These are phyloP conservation scores for Boletus eberwhitei DNA, from an alignment of 768 basidiomycete species.

Conservation along the genomic window DNA sequence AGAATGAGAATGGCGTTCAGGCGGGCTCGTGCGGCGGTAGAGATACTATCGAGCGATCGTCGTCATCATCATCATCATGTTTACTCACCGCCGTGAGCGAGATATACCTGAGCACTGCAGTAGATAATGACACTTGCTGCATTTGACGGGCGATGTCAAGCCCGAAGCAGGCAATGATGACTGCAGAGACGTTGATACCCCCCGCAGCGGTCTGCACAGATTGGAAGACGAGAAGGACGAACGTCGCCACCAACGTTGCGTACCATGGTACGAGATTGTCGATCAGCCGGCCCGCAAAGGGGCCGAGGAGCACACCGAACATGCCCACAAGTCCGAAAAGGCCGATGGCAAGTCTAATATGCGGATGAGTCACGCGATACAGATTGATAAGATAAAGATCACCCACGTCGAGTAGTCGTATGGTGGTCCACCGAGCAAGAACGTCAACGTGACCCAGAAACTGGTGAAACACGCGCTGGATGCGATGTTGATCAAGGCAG, in stretches of 20 bases:
- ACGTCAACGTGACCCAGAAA: conserved; percentile 78
- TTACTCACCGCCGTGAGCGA: not conserved
- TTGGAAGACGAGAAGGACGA: conserved; percentile 49
- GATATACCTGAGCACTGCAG: conserved; percentile 53
- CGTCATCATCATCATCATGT: conserved; percentile 12
- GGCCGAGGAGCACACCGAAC: conserved; percentile 67
- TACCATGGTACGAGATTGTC: conserved; percentile 78
- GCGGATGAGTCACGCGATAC: not conserved
- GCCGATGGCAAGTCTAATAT: conserved; percentile 55
- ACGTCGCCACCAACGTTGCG: conserved; percentile 56
- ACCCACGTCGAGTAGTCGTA: conserved; percentile 72
- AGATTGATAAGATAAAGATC: not conserved
- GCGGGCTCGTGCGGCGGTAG: conserved; percentile 55
- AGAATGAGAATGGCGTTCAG: conserved; percentile 76
- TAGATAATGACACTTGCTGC: conserved; percentile 64
- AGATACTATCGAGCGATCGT: conserved; percentile 25
- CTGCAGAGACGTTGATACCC: conserved; percentile 65
- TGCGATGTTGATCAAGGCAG: conserved; percentile 55
- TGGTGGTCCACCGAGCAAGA: conserved; percentile 72
- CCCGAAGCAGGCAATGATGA: conserved; percentile 66
- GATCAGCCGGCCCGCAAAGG: conserved; percentile 63
- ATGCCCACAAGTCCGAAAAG: conserved; percentile 73
- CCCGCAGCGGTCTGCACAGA: conserved; percentile 67
- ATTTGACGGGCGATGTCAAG: conserved; percentile 75
- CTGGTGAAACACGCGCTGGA: conserved; percentile 56